A percentile compares a stretch with the other conserved stretches of the same genome.
Conservation (phyloP, 2,329 filamentous ascomycete species). For the Camptophora hylomeconis region DNA sequence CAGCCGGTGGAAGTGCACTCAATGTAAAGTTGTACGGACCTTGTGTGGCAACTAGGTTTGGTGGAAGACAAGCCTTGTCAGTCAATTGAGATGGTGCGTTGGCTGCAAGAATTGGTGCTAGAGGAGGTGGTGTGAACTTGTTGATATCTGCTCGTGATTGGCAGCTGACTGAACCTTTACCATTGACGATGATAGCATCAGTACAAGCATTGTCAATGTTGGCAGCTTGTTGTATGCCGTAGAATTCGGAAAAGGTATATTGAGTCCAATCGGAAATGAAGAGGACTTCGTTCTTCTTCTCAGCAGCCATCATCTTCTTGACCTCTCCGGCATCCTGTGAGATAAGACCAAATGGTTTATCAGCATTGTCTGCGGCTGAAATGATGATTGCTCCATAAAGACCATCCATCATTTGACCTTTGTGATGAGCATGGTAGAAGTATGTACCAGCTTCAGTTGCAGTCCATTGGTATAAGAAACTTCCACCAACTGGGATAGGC, state of each 20-base stretch:
- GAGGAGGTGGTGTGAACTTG: constrained; percentile 22
- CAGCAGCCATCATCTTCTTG: constrained; percentile 36
- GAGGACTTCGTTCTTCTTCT: constrained; percentile 33
- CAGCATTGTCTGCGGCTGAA: constrained; percentile 22
- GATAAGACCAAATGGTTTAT: constrained; percentile 40
- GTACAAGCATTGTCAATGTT: constrained; percentile 39
- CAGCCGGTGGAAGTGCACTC: constrained; percentile 28
- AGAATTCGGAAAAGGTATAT: constrained; percentile 36
- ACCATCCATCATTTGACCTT: constrained; percentile 54
- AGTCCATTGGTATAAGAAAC: constrained; percentile 46
- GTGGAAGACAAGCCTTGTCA: constrained; percentile 25
- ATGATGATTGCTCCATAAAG: constrained; percentile 54
- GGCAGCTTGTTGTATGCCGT: constrained; percentile 19
- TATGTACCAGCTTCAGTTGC: constrained; percentile 42
- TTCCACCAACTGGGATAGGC: constrained; percentile 48
- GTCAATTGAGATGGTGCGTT: constrained; percentile 18
- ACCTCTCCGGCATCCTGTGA: constrained; percentile 26
- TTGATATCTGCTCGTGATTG: constrained; percentile 32
- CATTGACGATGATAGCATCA: constrained; percentile 50
- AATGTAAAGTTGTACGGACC: constrained; percentile 25
- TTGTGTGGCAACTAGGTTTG: constrained; percentile 13
- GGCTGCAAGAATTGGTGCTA: constrained; percentile 18
- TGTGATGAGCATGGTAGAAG: constrained; percentile 57
- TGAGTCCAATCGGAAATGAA: constrained; percentile 46
- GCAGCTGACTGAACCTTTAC: constrained; percentile 45